phyloP scores from a whole-genome alignment of 2,329 filamentous ascomycete genomes.

The Akanthomyces lecanii region DNA sequence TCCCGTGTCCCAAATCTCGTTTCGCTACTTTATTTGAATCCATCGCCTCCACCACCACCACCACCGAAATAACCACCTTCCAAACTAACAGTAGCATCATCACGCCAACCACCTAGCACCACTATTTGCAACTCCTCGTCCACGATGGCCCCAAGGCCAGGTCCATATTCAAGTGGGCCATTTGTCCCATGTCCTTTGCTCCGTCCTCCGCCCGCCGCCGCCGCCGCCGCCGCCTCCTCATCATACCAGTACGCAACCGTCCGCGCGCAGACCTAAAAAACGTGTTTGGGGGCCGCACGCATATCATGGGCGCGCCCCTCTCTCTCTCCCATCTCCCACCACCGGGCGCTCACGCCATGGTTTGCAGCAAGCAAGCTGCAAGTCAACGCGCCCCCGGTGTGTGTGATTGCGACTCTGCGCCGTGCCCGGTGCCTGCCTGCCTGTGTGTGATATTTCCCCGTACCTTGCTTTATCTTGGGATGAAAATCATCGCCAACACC shows the following conservation, averaged over 20 bases:
- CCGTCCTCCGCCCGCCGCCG: not conserved
- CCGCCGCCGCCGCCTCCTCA: no score
- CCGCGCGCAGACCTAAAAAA: not conserved
- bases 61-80: not conserved
- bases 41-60: not conserved
- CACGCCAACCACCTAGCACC: not conserved
- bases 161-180: not conserved
- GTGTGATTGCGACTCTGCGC: constrained; percentile 8
- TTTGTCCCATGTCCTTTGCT: not conserved
- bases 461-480: not conserved
- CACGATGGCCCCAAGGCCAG: no score
- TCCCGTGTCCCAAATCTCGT: not conserved
- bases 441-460: not conserved
- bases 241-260: no score
- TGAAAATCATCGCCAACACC: not conserved
- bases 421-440: not conserved
- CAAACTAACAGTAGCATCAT: not conserved
- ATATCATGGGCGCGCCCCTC: not conserved
- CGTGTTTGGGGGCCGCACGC: constrained; percentile 5
- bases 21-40: not conserved
- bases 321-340: not conserved
- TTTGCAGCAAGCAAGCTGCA: not conserved
- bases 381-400: not conserved
- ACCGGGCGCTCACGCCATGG: not conserved
- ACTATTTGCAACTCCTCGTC: not conserved